These are phyloP conservation scores for Aphanomyces invadans DNA, from an alignment of 352 stramenopile species.

Conservation along the genomic window DNA sequence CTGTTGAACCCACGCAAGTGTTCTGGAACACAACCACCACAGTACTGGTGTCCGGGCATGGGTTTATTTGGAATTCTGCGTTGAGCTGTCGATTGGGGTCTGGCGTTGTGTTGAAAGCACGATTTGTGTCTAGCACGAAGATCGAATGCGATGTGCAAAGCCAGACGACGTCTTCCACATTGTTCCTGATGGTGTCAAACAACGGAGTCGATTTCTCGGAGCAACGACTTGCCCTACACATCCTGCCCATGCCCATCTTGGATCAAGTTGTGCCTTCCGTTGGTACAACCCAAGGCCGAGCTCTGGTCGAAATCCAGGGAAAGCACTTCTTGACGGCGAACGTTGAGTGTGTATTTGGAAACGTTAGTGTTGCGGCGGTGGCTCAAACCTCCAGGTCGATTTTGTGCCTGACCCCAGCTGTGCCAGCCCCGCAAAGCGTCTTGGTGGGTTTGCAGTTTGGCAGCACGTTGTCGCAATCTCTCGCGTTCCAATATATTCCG, in stretches of 20 bases:
- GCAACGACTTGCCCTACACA: constrained; percentile 30
- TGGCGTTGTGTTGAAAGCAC: constrained; percentile 16
- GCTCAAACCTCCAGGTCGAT: not conserved
- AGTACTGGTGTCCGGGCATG: constrained; percentile 27
- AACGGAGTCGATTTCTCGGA: constrained; percentile 38
- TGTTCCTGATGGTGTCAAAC: constrained; percentile 31
- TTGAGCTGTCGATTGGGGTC: constrained; percentile 38
- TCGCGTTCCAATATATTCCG: not conserved
- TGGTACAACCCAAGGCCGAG: constrained; percentile 25
- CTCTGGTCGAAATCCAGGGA: constrained; percentile 31
- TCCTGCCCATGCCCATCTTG: constrained; percentile 28
- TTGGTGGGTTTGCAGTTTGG: not conserved
- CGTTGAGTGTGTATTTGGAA: constrained; percentile 37
- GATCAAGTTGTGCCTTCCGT: constrained; percentile 29
- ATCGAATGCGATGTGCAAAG: constrained; percentile 33
- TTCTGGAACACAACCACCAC: constrained; percentile 28
- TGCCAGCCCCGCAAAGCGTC: not conserved
- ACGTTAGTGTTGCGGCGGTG: not conserved
- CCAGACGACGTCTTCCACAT: constrained; percentile 14
- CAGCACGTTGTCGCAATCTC: not conserved
- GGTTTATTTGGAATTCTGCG: constrained; percentile 20
- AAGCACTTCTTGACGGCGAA: constrained; percentile 30
- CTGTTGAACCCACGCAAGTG: constrained; percentile 29
- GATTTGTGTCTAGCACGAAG: constrained; percentile 27
- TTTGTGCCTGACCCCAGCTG: not conserved